Conservation (phyloP, 805 yeast species). For the Cyberlindnera japonica region DNA sequence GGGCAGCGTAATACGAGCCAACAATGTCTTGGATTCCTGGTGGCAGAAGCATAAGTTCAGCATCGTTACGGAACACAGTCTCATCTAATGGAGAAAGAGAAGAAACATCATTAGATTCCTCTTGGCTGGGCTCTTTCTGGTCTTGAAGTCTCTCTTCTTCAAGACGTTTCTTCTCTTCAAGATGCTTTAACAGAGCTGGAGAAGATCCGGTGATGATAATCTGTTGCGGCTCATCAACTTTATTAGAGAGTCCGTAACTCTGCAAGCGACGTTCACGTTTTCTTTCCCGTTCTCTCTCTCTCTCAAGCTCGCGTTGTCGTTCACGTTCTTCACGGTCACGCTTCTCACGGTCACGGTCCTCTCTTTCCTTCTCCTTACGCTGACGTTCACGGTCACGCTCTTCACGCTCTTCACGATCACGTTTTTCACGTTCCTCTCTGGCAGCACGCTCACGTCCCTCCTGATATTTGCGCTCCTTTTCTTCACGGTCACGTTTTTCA, state of each 20-base stretch:
- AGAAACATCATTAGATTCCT: not conserved
- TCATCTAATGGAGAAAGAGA: slow-evolving; percentile 17
- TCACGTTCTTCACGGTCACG: slow-evolving; percentile 15
- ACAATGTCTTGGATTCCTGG: slow-evolving; percentile 33
- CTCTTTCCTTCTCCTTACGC: slow-evolving; percentile 8
- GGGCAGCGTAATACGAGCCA: slow-evolving; percentile 24
- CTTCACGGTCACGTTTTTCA: not conserved
- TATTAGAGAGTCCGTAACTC: slow-evolving; percentile 7
- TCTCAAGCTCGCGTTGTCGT: slow-evolving; percentile 8
- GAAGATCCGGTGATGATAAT: slow-evolving; percentile 14
- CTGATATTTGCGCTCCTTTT: slow-evolving; percentile 1
- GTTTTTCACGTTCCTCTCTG: slow-evolving; percentile 2
- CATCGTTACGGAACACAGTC: slow-evolving; percentile 18
- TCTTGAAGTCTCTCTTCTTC: slow-evolving; percentile 4
- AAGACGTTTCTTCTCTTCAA: slow-evolving; percentile 10
- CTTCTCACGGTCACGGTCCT: slow-evolving; percentile 8
- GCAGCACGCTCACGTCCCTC: slow-evolving; percentile 3
- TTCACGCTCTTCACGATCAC: not conserved
- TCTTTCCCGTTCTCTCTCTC: slow-evolving; percentile 10
- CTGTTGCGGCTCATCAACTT: slow-evolving; percentile 11
- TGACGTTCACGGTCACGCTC: slow-evolving; percentile 3
- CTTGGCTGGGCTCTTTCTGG: not conserved
- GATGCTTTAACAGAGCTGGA: slow-evolving; percentile 9
- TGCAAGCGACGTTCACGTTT: slow-evolving; percentile 13
- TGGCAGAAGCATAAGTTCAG: slow-evolving; percentile 21